phyloP scores from a whole-genome alignment of 2,329 filamentous ascomycete genomes.

The Colletotrichum trifolii region DNA sequence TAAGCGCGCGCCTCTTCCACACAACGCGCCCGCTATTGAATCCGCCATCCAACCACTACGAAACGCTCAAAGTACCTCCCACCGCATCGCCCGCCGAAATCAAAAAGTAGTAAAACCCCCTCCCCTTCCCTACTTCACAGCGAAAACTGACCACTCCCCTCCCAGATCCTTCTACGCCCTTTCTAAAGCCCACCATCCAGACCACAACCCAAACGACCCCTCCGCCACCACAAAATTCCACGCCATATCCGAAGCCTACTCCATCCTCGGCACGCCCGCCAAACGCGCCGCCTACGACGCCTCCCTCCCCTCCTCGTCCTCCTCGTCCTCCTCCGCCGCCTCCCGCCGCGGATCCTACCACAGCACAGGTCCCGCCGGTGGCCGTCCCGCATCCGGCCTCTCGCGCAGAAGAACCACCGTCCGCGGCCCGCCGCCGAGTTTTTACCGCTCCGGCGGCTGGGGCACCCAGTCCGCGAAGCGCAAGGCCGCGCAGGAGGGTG shows the following conservation, averaged over 20 bases:
- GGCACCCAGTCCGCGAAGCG: constrained; percentile 72
- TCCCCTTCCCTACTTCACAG: neutral
- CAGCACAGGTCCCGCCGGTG: constrained; percentile 72
- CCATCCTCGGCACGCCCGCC: constrained; percentile 75
- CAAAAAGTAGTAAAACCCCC: constrained; percentile 73
- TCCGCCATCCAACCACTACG: constrained; percentile 76
- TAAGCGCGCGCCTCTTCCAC: constrained; percentile 41
- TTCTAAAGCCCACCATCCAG: constrained; percentile 92
- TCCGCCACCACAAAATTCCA: constrained; percentile 80
- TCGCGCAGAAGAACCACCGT: constrained; percentile 81
- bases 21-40: constrained; percentile 42
- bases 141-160: neutral
- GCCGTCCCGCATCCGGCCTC: constrained; percentile 83
- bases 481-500: constrained; percentile 61
- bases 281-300: constrained; percentile 87
- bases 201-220: constrained; percentile 84
- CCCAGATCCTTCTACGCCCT: constrained; percentile 84
- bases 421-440: constrained; percentile 87
- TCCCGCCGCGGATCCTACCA: constrained; percentile 61
- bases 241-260: constrained; percentile 86
- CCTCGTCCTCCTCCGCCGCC: constrained; percentile 44
- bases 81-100: constrained; percentile 81
- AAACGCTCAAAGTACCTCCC: constrained; percentile 77
- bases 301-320: constrained; percentile 59
- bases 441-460: constrained; percentile 86